phyloP scores from a whole-genome alignment of 202 grass and related monocot species.

The Brachypodium distachyon region DNA sequence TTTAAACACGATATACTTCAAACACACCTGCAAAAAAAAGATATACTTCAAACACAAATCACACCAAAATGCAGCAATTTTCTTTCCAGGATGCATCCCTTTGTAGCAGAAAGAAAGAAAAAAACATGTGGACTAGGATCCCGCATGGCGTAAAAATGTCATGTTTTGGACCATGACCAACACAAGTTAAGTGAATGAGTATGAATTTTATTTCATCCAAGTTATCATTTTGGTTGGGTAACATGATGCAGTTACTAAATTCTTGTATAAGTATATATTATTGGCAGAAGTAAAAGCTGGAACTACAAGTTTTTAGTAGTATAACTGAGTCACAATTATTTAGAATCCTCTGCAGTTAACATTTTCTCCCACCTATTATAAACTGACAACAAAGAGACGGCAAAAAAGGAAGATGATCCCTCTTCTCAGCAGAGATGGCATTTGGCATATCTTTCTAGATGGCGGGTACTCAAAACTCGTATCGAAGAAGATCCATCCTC shows the following conservation, averaged over 20 bases:
- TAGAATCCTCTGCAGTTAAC: not conserved
- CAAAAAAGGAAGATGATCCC: conserved; percentile 16
- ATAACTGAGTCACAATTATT: not conserved
- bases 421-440: conserved; percentile 9
- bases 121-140: too few relatives aligned
- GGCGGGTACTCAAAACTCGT: not conserved
- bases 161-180: too few relatives aligned
- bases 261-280: not conserved
- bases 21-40: too few relatives aligned
- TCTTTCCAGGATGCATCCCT: too few relatives aligned
- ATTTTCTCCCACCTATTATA: conserved; percentile 27
- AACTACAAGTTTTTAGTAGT: not conserved
- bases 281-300: not conserved
- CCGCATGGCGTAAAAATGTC: too few relatives aligned
- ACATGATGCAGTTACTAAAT: not conserved
- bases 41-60: too few relatives aligned
- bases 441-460: not conserved
- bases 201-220: too few relatives aligned
- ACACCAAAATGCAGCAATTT: too few relatives aligned
- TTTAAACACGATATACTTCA: too few relatives aligned
- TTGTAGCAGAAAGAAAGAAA: too few relatives aligned
- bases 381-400: not conserved
- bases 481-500: not conserved
- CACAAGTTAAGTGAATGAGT: too few relatives aligned
- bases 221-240: not conserved